Base-by-base conservation (phyloP, 164 flowering plant species). In the Buxus sempervirens region DNA sequence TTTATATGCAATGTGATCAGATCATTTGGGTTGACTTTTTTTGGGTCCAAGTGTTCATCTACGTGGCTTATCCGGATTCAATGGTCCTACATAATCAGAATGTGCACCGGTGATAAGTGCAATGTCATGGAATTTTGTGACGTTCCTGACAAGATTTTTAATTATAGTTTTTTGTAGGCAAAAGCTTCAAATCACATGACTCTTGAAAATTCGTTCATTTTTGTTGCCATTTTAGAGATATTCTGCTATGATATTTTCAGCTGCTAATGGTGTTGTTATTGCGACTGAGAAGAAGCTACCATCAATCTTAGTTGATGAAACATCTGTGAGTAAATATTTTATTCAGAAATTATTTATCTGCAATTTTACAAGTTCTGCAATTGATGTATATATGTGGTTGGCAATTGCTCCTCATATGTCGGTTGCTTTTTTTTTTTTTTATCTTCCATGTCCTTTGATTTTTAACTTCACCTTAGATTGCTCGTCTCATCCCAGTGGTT, bases 281-380 rank as follows among this genome's bases (percentile, higher is more conserved):
- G 99, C 99, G 0, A 95, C 99, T 1, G 99, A 95, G 81, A 95
- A 95, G 88, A 95, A 95, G 70, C 69, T 95, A 9, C 98, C 99
- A 12, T 95, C 99, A 8, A 90, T 95, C 57, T 81, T 95, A 79
- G 99, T 95, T 60, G 99, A 95, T 76, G 99, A 95, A 72, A 64
- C 94, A 23, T 95, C 99, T 59, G 99, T 95, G 67, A 89, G 97
- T 87, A 28, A 23, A 22, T 65, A n/a, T 20, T 45, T 41, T 63
- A 63, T 54, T 8, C 53, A 16, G n/a, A 49, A 41, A 42, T 48
- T 16, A 19, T 16, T 26, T 20, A 6, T 1, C 8, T 19, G 24
- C 51, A 36, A n/a, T 25, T 14, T 64, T 53, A 51, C 57, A 51
- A 20, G 48, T 57, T 36, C 14, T 23, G 23, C n/a, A 24, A 18